Base-by-base conservation (phyloP, 495 filamentous ascomycete genomes). In the Talaromyces proteolyticus region DNA sequence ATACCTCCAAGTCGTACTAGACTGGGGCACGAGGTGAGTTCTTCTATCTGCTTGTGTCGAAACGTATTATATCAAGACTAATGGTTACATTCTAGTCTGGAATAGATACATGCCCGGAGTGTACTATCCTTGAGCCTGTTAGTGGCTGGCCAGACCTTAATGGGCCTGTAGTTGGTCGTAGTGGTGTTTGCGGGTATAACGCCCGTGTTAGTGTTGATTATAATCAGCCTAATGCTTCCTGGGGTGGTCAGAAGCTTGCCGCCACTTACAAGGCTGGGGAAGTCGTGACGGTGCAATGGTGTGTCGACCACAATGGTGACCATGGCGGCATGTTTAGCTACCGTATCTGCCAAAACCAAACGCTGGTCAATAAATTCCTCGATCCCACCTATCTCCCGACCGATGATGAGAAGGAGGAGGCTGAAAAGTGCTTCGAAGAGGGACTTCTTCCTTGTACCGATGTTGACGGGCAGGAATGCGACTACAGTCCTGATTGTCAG, bases 241-340 rank as follows among this genome's bases (percentile, higher is more conserved):
- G 75, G 76, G 77, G 77, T 10, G 65, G 57, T 16, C 26, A 57
- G 0, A 34, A 34, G 8, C 57, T 68, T 0, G 75, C 78, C 0
- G 69, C 61, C 2, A 74, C 65, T 0, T 81, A 78, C 59, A 60
- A 58, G 5, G 61, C 72, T 0, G 73, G 73, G n/a, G 58, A 76
- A 2, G 49, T 62, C 4, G 59, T 79, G 11, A 68, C 75, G 20
- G 75, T 81, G 4, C 56, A 77, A 59, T 81, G 77, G 76, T 81
- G 77, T 49, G 72, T 79, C 20, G 77, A 81, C 53, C 53, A 78
- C 64, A 81, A 79, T 61, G 77, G 77, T 1, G 77, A 81, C 59
- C 77, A 81, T 56, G 76, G 77, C 24, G 77, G 77, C 57, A 79
- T 81, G 76, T 81, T 79, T 59, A 61, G 65, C 41, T 81, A 79